These are phyloP conservation scores for Heritiera fomes DNA, from an alignment of 345 rosid genomes.

Conservation along the genomic window DNA sequence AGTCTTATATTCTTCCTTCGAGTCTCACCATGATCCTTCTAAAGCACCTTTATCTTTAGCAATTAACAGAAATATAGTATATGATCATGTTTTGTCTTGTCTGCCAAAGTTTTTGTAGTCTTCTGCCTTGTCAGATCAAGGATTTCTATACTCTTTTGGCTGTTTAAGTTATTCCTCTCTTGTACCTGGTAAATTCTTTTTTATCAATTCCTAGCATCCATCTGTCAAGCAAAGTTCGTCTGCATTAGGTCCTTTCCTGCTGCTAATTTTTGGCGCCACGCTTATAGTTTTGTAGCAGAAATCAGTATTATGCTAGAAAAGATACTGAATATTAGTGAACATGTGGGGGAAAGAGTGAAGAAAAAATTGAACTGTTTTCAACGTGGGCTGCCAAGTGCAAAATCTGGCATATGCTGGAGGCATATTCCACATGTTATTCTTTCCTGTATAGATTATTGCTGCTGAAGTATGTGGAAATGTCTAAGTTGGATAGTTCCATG, in stretches of 20 bases:
- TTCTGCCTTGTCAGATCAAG: background rate
- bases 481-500: slow-evolving; percentile 2
- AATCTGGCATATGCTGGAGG: slow-evolving; percentile 5
- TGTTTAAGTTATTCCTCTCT: background rate
- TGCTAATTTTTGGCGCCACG: background rate
- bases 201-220: background rate
- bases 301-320: background rate
- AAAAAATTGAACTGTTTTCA: background rate
- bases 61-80: background rate
- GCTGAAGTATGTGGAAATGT: background rate
- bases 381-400: background rate
- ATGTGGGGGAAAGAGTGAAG: background rate
- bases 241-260: slow-evolving; percentile 12
- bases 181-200: background rate
- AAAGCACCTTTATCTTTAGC: background rate
- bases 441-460: background rate
- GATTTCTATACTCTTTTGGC: background rate
- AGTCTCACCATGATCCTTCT: background rate
- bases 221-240: background rate
- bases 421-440: background rate
- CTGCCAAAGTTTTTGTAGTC: background rate
- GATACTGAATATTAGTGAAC: background rate
- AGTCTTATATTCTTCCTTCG: background rate
- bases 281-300: background rate
- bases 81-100: background rate